A percentile compares a stretch with the other conserved stretches of the same genome.
Evolutionary conservation across 805 yeast species (phyloP).

Genomic region (Henningerozyma blattae): DNA sequence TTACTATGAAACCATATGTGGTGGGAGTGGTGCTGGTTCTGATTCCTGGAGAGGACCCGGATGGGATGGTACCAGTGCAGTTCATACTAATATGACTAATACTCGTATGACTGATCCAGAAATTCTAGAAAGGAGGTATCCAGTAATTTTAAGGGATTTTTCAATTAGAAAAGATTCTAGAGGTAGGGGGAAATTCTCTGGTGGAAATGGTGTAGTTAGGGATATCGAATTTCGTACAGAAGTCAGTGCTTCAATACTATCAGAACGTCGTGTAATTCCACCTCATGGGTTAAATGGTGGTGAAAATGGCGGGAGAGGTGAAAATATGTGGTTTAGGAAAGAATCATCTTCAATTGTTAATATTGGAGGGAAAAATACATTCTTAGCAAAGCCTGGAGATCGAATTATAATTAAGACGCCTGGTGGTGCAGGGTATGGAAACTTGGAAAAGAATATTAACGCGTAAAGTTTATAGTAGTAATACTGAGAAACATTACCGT

Average conservation of each 20-base stretch:
- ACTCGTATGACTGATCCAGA: slow-evolving; percentile 90
- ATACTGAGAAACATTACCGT: too few relatives aligned
- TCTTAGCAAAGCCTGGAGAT: slow-evolving; percentile 48
- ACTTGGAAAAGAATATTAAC: background rate
- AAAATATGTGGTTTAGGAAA: slow-evolving; percentile 40
- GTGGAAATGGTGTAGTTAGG: slow-evolving; percentile 81
- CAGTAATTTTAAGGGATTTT: slow-evolving; percentile 65
- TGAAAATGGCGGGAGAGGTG: slow-evolving; percentile 58
- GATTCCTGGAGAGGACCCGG: slow-evolving; percentile 44
- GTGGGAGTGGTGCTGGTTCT: slow-evolving; percentile 80
- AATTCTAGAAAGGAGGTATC: slow-evolving; percentile 78
- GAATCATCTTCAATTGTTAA: slow-evolving; percentile 27
- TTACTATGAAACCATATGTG: slow-evolving; percentile 89
- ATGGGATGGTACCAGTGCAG: slow-evolving; percentile 83
- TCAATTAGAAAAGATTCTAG: slow-evolving; percentile 66
- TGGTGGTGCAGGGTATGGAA: slow-evolving; percentile 80
- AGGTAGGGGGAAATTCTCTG: slow-evolving; percentile 58
- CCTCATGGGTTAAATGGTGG: slow-evolving; percentile 90
- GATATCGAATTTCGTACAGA: slow-evolving; percentile 71
- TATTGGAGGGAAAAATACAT: slow-evolving; percentile 64
- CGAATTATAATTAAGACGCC: slow-evolving; percentile 60
- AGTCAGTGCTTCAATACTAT: slow-evolving; percentile 65
- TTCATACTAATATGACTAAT: slow-evolving; percentile 89
- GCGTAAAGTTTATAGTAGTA: too few relatives aligned
- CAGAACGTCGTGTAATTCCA: slow-evolving; percentile 74